Percentiles rank a stretch among this genome's conserved stretches.
Evolutionary conservation across 306 rosid genomes (phyloP).

Genomic region (Lithocarpus polystachyus): DNA sequence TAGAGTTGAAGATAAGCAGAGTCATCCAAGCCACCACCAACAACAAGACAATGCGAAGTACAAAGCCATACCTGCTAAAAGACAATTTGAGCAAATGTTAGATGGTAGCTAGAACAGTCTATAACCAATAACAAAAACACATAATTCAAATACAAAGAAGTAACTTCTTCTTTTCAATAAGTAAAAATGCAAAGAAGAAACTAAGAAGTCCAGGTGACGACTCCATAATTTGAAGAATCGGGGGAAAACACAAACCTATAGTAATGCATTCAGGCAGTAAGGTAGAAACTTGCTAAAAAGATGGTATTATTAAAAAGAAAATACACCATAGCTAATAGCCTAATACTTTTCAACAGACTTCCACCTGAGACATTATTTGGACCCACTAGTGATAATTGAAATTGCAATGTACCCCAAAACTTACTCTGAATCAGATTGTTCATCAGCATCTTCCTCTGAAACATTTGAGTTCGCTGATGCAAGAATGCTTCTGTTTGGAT

Average conservation of each 20-base stretch:
- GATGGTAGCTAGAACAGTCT: not conserved
- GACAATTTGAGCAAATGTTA: conserved; percentile 1
- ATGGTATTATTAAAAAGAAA: not conserved
- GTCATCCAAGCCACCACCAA: conserved; percentile 99
- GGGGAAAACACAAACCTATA: not conserved
- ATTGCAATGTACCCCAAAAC: conserved; percentile 24
- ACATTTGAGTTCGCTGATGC: conserved; percentile 48
- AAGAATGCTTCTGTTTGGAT: conserved; percentile 42
- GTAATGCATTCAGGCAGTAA: not conserved
- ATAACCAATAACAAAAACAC: not conserved
- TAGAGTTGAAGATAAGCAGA: conserved; percentile 86
- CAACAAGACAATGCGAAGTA: conserved; percentile 85
- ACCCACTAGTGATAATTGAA: not conserved
- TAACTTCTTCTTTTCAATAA: no score
- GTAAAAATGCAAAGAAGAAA: not conserved
- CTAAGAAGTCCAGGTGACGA: not conserved
- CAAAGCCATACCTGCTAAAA: conserved; percentile 76
- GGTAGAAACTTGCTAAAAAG: not conserved
- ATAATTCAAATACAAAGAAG: not conserved
- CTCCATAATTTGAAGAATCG: not conserved
- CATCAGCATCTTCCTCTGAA: conserved; percentile 72
- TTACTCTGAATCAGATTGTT: conserved; percentile 96
- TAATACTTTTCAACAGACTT: not conserved
- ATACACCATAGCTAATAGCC: not conserved
- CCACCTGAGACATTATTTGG: not conserved